Conservation (phyloP, 225 moss, liverwort and hornwort species). For the Bryoerythrophyllum caledonicum region DNA sequence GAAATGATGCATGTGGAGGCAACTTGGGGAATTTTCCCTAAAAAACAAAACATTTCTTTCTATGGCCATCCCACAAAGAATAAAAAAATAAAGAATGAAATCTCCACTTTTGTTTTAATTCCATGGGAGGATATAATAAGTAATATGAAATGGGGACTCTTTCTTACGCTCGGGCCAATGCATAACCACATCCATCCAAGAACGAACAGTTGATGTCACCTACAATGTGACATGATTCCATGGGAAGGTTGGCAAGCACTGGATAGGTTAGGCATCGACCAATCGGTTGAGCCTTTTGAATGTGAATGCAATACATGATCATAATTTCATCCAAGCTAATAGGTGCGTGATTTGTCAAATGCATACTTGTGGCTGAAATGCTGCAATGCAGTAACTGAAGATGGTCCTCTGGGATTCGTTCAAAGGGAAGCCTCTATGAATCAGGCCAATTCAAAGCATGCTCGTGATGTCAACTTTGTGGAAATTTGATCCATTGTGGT, state of each 20-base stretch:
- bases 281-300: not conserved
- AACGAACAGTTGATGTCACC: not conserved
- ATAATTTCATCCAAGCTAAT: not conserved
- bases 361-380: slow-evolving; percentile 6
- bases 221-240: not conserved
- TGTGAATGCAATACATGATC: not conserved
- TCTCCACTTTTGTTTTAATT: not conserved
- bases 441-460: not conserved
- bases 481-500: not conserved
- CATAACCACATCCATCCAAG: not conserved
- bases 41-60: not conserved
- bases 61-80: not conserved
- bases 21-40: too few species aligned
- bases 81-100: not conserved
- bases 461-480: not conserved
- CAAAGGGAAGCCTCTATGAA: not conserved
- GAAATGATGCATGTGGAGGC: not conserved
- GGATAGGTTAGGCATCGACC: not conserved
- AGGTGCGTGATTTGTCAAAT: not conserved
- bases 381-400: not conserved
- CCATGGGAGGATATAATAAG: not conserved
- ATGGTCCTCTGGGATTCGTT: not conserved
- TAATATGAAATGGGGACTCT: not conserved
- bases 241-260: not conserved
- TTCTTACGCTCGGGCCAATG: not conserved